Percentiles rank a stretch among this genome's conserved stretches.
These are phyloP conservation scores for Picochlorum sp. DNA, from an alignment of 139 green algal species.

Conservation along the genomic window DNA sequence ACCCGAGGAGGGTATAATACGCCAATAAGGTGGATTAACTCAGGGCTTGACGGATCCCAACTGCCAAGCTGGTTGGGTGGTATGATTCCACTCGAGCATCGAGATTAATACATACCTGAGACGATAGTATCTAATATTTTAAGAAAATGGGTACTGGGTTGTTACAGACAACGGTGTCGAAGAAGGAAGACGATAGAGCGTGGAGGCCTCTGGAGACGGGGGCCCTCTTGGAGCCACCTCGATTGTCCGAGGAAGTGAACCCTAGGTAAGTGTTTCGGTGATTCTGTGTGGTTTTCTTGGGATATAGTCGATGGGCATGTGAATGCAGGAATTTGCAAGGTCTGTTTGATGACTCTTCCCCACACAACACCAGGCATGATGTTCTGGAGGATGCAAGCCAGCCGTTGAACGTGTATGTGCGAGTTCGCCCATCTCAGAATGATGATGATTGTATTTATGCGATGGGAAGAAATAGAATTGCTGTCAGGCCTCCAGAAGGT, in stretches of 20 bases:
- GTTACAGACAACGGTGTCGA: too few relatives aligned
- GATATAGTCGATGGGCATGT: background rate
- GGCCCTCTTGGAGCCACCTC: background rate
- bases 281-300: background rate
- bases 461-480: constrained; percentile 22
- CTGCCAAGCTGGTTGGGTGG: too few relatives aligned
- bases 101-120: too few relatives aligned
- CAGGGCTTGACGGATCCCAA: too few relatives aligned
- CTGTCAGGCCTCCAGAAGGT: constrained; percentile 39
- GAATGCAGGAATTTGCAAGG: constrained; percentile 13
- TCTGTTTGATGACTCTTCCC: constrained; percentile 5
- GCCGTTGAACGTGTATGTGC: constrained; percentile 40
- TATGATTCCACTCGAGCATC: too few relatives aligned
- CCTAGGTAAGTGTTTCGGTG: background rate
- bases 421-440: constrained; percentile 32
- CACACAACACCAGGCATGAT: background rate
- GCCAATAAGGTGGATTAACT: too few relatives aligned
- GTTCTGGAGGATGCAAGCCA: constrained; percentile 8
- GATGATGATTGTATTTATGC: constrained; percentile 39
- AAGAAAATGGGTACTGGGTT: too few relatives aligned
- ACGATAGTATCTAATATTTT: too few relatives aligned
- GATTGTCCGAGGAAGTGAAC: constrained; percentile 13
- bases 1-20: too few relatives aligned
- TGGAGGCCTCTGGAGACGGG: too few relatives aligned
- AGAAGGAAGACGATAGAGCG: too few relatives aligned